Conservation (phyloP, 2,329 filamentous ascomycete genomes). For the Fusarium praegraminearum region DNA sequence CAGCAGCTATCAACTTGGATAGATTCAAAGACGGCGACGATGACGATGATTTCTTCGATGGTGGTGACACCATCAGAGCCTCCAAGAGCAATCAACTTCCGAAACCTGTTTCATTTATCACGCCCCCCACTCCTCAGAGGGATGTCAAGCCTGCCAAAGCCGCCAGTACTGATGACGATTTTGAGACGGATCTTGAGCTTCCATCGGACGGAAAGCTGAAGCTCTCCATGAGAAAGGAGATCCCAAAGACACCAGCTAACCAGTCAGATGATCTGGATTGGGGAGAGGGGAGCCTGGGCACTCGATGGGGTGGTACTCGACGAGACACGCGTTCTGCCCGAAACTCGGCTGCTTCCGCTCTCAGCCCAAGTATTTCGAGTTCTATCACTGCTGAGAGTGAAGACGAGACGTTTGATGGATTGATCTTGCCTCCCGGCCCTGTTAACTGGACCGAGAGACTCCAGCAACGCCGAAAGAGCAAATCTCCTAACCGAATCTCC, state of each 20-base stretch:
- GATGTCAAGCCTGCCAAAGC: slow-evolving; percentile 49
- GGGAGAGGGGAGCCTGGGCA: slow-evolving; percentile 93
- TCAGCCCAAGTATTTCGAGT: slow-evolving; percentile 93
- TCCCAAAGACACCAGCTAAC: slow-evolving; percentile 71
- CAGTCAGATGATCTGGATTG: slow-evolving; percentile 87
- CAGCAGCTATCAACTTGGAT: slow-evolving; percentile 68
- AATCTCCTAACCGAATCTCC: slow-evolving; percentile 64
- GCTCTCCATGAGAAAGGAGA: slow-evolving; percentile 71
- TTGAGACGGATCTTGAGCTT: slow-evolving; percentile 79
- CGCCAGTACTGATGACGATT: slow-evolving; percentile 68
- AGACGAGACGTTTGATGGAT: slow-evolving; percentile 90
- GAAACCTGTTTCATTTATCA: slow-evolving; percentile 66
- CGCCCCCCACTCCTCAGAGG: slow-evolving; percentile 67
- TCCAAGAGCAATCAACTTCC: slow-evolving; percentile 67
- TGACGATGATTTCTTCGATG: slow-evolving; percentile 73
- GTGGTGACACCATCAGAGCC: slow-evolving; percentile 75
- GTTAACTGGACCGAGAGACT: slow-evolving; percentile 85
- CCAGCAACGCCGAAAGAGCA: slow-evolving; percentile 74
- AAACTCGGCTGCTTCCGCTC: slow-evolving; percentile 87
- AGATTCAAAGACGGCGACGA: slow-evolving; percentile 73
- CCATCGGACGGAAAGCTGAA: slow-evolving; percentile 74
- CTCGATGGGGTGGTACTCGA: slow-evolving; percentile 86
- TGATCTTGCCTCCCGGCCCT: slow-evolving; percentile 85
- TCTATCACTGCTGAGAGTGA: slow-evolving; percentile 93
- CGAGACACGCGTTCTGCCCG: slow-evolving; percentile 83